Evolutionary conservation across 228 moss, liverwort and hornwort genomes (phyloP).

Genomic region (Sphagnum fallax): DNA sequence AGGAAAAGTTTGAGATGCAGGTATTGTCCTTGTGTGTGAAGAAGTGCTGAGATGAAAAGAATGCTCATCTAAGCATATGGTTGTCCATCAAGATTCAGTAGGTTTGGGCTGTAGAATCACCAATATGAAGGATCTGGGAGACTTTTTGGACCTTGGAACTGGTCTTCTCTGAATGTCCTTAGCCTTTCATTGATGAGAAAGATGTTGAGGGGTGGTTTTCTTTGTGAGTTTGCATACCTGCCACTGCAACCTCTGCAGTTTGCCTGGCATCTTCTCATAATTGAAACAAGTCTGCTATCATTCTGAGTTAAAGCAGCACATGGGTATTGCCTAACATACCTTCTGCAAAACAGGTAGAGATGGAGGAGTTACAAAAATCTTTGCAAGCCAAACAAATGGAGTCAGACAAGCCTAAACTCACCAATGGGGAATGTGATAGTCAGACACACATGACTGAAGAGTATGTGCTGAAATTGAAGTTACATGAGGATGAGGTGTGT

Average conservation of each 20-base stretch:
- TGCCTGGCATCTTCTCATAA: too few species aligned
- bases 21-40: slow-evolving; percentile 8
- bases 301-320: too few species aligned
- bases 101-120: too few species aligned
- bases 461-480: slow-evolving; percentile 16
- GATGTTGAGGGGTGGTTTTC: background rate
- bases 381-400: background rate
- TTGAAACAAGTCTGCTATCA: too few species aligned
- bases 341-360: background rate
- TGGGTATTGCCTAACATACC: too few species aligned
- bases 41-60: too few species aligned
- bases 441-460: slow-evolving; percentile 6
- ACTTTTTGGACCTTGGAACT: too few species aligned
- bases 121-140: too few species aligned
- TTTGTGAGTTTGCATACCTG: background rate
- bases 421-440: background rate
- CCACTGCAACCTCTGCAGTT: too few species aligned
- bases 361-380: background rate
- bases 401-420: background rate
- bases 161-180: background rate
- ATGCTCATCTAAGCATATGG: too few species aligned
- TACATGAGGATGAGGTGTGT: slow-evolving; percentile 32
- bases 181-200: too few species aligned
- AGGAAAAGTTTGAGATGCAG: slow-evolving; percentile 19
- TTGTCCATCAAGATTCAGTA: too few species aligned